These are phyloP conservation scores for Didymella sp. DNA, from an alignment of 2,329 filamentous ascomycete genomes.

Conservation along the genomic window DNA sequence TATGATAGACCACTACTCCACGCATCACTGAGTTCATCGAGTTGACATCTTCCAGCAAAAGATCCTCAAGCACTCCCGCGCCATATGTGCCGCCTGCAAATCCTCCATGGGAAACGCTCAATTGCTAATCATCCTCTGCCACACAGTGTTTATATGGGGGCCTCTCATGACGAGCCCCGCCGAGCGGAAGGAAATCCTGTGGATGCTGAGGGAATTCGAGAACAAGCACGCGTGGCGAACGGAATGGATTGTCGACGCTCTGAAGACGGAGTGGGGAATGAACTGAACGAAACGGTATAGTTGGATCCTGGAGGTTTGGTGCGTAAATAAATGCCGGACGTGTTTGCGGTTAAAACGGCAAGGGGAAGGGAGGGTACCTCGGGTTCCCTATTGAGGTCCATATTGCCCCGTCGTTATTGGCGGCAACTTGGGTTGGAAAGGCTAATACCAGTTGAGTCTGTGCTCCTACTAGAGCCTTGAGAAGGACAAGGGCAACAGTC, in stretches of 20 bases:
- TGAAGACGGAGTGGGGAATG: constrained; percentile 35
- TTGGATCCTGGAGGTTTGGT: background rate
- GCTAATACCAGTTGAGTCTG: too few relatives aligned
- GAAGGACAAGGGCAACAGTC: too few relatives aligned
- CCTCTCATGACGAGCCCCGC: constrained; percentile 26
- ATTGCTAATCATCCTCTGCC: constrained; percentile 32
- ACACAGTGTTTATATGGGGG: constrained; percentile 38
- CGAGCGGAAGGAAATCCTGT: constrained; percentile 32
- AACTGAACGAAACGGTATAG: background rate
- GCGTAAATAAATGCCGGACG: background rate
- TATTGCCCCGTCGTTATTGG: too few relatives aligned
- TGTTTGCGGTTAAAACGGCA: too few relatives aligned
- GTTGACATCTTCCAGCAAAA: constrained; percentile 17
- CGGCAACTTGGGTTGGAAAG: too few relatives aligned
- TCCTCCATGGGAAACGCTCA: constrained; percentile 33
- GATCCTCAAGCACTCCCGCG: constrained; percentile 34
- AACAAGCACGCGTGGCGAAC: constrained; percentile 39
- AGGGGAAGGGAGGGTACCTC: too few relatives aligned
- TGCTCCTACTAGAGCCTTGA: too few relatives aligned
- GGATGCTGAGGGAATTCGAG: constrained; percentile 33
- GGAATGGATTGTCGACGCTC: constrained; percentile 38
- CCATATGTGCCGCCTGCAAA: constrained; percentile 35
- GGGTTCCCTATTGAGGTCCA: too few relatives aligned
- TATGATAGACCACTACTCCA: background rate
- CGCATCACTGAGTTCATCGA: background rate